Evolutionary conservation across 2,329 filamentous ascomycete species (phyloP).

Genomic region (Orbilia oligospora): DNA sequence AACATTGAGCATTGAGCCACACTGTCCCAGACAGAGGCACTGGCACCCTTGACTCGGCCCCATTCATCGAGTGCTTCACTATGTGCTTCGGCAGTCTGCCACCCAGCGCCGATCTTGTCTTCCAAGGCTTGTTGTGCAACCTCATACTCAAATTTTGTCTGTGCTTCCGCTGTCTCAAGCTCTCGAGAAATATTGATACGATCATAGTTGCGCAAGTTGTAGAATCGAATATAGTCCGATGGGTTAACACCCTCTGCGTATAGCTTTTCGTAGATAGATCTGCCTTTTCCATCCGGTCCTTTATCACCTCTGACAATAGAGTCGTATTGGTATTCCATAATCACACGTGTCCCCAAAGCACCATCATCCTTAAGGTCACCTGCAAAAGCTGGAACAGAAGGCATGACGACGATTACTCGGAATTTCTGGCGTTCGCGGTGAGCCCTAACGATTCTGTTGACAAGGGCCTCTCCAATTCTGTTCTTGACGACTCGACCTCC

Average conservation of each 20-base stretch:
- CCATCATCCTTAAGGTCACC: constrained; percentile 82
- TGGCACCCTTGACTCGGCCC: constrained; percentile 75
- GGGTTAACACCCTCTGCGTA: constrained; percentile 78
- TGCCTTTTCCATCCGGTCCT: constrained; percentile 67
- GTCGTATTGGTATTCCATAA: constrained; percentile 90
- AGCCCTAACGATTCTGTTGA: constrained; percentile 81
- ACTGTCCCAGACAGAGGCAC: constrained; percentile 77
- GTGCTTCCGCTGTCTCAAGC: constrained; percentile 74
- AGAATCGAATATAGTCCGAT: constrained; percentile 82
- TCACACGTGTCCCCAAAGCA: constrained; percentile 82
- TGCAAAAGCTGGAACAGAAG: constrained; percentile 84
- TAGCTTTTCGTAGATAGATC: constrained; percentile 82
- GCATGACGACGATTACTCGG: constrained; percentile 83
- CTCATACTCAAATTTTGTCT: constrained; percentile 78
- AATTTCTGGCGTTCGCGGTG: constrained; percentile 77
- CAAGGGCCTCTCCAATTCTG: constrained; percentile 82
- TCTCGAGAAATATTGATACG: constrained; percentile 80
- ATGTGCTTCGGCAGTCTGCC: constrained; percentile 65
- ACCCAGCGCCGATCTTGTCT: constrained; percentile 65
- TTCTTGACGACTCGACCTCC: constrained; percentile 81
- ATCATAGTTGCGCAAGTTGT: constrained; percentile 87
- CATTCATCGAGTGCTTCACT: constrained; percentile 77
- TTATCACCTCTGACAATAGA: constrained; percentile 78
- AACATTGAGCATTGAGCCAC: constrained; percentile 88
- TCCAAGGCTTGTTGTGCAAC: constrained; percentile 67